These are phyloP conservation scores for Sclerotiophoma versabilis DNA, from an alignment of 2,329 filamentous ascomycete genomes.

Conservation along the genomic window DNA sequence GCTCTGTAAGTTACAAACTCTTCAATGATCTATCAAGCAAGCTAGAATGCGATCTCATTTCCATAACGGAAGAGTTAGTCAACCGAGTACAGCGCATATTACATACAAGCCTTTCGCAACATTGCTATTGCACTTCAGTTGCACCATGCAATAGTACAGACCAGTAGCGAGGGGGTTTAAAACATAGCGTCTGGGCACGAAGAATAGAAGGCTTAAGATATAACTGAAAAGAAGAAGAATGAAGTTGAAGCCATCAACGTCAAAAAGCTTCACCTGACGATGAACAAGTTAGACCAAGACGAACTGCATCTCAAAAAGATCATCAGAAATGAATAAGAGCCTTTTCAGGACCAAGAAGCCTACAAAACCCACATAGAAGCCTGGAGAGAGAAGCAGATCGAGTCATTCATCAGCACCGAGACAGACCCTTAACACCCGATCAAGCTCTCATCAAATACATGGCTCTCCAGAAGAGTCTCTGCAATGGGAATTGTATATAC, in stretches of 20 bases:
- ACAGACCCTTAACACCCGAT: slow-evolving; percentile 15
- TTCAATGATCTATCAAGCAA: slow-evolving; percentile 17
- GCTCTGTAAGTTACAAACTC: slow-evolving; percentile 18
- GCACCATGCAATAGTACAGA: slow-evolving; percentile 15
- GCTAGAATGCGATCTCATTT: slow-evolving; percentile 7
- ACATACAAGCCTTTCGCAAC: slow-evolving; percentile 11
- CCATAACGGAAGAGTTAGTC: neutral
- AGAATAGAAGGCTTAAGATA: slow-evolving; percentile 10
- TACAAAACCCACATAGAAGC: slow-evolving; percentile 11
- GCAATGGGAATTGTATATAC: neutral
- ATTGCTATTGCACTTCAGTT: slow-evolving; percentile 15
- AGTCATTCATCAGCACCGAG: neutral
- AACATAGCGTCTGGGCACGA: slow-evolving; percentile 14
- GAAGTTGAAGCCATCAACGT: neutral
- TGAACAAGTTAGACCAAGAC: slow-evolving; percentile 20
- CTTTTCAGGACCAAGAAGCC: slow-evolving; percentile 14
- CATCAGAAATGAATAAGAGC: too few species aligned
- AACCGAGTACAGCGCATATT: neutral
- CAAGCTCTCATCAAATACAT: slow-evolving; percentile 22
- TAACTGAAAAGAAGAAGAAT: neutral
- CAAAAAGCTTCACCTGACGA: slow-evolving; percentile 6
- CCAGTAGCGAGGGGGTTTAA: slow-evolving; percentile 11
- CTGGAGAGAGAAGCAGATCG: slow-evolving; percentile 9
- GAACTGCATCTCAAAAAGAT: slow-evolving; percentile 17
- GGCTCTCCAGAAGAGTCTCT: neutral